Conservation (phyloP, 2,329 filamentous ascomycete genomes). For the Penicillium brevicompactum region DNA sequence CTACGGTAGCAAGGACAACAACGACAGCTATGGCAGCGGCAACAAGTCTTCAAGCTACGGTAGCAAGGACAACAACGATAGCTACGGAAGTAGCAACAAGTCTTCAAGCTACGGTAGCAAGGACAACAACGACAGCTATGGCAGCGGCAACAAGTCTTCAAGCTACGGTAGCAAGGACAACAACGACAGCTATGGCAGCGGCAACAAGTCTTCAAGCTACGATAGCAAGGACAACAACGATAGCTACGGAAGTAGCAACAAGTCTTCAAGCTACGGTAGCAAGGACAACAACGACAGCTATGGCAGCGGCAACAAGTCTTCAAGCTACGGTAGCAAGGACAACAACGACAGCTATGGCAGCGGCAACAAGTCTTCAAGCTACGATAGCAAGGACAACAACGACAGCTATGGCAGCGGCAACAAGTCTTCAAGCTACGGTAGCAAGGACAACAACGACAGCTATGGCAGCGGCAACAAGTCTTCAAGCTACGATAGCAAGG, state of each 20-base stretch:
- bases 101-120: background rate
- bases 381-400: too few species aligned
- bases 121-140: background rate
- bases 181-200: background rate
- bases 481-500: background rate
- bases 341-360: background rate
- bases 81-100: background rate
- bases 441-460: too few species aligned
- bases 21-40: background rate
- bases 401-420: background rate
- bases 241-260: background rate
- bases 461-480: background rate
- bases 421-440: too few species aligned
- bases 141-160: background rate
- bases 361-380: too few species aligned
- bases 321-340: too few species aligned
- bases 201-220: background rate
- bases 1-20: background rate
- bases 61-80: background rate
- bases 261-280: too few species aligned
- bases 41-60: background rate
- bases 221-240: too few species aligned
- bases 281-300: background rate
- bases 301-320: background rate
- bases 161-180: background rate